Evolutionary conservation across 1,284 basidiomycete genomes (phyloP).

Genomic region (Trametes pubescens): DNA sequence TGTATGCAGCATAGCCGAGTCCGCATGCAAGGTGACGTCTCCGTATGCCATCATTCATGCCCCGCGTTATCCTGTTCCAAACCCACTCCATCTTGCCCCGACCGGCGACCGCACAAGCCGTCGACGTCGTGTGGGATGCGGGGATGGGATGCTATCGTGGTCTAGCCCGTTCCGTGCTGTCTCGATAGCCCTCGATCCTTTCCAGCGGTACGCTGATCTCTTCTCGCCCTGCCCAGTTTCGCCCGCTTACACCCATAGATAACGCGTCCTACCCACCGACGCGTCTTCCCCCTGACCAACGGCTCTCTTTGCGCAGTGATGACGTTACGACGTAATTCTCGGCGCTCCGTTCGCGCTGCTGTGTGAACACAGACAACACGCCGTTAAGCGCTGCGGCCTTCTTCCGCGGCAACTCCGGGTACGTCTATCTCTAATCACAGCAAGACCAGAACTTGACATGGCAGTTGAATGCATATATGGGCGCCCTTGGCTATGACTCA

Average conservation of each 20-base stretch:
- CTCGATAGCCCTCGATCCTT: conserved; percentile 26
- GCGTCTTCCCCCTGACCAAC: conserved; percentile 1
- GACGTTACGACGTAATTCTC: conserved; percentile 5
- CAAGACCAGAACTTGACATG: not conserved
- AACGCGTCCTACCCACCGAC: conserved; percentile 6
- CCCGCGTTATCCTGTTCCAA: conserved; percentile 10
- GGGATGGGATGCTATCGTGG: conserved; percentile 16
- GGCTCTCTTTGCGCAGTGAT: conserved; percentile 2
- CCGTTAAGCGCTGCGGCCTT: not conserved
- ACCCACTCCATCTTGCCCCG: conserved; percentile 19
- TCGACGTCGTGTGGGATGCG: not conserved
- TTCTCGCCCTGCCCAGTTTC: conserved; percentile 30
- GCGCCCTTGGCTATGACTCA: not conserved
- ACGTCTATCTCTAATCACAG: conserved; percentile 9
- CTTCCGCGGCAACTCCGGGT: conserved; percentile 4
- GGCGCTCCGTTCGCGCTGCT: conserved; percentile 10
- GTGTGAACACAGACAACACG: conserved; percentile 2
- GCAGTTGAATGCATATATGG: not conserved
- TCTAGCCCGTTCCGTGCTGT: conserved; percentile 21
- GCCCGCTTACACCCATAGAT: conserved; percentile 15
- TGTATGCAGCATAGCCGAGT: not conserved
- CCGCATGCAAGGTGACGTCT: not conserved
- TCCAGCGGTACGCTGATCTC: conserved; percentile 22
- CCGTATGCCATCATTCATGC: conserved; percentile 6
- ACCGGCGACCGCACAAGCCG: conserved; percentile 14